Evolutionary conservation across 129 eudicot species (phyloP), one percentile per base, ranked within the genome.

Genomic region (carrot (Daucus carota)): DNA sequence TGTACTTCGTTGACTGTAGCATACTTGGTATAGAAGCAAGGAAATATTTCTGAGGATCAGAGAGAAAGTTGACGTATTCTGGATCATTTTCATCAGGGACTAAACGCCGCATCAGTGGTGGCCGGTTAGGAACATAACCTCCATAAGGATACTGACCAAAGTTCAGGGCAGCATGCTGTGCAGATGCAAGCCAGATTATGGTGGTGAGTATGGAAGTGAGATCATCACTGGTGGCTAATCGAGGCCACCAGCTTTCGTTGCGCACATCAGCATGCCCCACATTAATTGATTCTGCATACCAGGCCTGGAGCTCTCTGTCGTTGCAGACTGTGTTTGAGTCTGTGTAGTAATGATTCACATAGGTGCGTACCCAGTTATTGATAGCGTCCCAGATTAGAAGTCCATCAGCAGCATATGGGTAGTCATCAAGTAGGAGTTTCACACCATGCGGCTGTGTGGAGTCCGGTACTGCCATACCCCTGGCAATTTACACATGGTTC

Each of bases 81-180:
- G 99, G 97, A 76, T 95, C 97, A 28, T 85, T 81, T 76, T 83
- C 90, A 36, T 89, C 90, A 0, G 99, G 99, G 60, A 91, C 82
- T 15, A 95, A 31, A 4, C 99, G 86, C 6, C 97, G 88, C 89
- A 86, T 88, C 17, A 95, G 81, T 0, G 97, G 94, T 3, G 99
- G 99, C 41, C 97, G 85, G 90, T 91, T 91, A 0, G 99, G 99
- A n/a, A 95, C 84, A 78, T 95, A 91, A 36, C 99, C 99, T 12
- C 99, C 97, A 46, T 95, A 95, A 0, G 99, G 96, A 88, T 95
- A 95, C 78, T 95, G 99, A 17, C 99, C 99, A 66, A 95, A 95
- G 82, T 95, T 95, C 5, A 95, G 84, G 43, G 99, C 97, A 22
- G 99, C 99, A 34, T 91, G 99, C 70, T 95, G 99, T 10, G 99